phyloP scores from a whole-genome alignment of 1,284 basidiomycete genomes.

The Puccinia novopanici region DNA sequence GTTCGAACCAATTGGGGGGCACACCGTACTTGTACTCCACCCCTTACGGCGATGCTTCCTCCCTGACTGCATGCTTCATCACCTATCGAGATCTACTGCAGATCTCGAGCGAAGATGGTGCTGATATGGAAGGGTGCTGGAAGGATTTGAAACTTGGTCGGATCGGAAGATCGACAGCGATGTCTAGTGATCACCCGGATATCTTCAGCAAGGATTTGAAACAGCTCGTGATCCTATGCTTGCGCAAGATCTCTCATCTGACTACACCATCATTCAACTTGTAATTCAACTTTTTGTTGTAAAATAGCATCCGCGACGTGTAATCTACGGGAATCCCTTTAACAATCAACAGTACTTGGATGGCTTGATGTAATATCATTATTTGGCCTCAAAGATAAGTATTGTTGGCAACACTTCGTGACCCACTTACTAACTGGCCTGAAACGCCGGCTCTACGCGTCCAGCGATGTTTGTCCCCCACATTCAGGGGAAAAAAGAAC shows the following conservation, averaged over 20 bases:
- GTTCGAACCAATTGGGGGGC: constrained; percentile 6
- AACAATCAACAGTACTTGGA: background rate
- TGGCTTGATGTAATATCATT: background rate
- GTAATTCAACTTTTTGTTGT: background rate
- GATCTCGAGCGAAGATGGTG: constrained; percentile 3
- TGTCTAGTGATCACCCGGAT: background rate
- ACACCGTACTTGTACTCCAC: background rate
- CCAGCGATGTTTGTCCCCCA: background rate
- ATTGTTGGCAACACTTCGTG: too few species aligned
- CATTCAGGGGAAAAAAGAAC: background rate
- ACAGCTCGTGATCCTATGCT: constrained; percentile 2
- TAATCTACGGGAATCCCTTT: background rate
- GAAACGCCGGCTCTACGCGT: background rate
- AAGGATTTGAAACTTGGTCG: constrained; percentile 23
- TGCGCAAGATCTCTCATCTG: constrained; percentile 21
- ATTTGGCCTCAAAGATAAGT: background rate
- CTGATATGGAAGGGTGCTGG: constrained; percentile 30
- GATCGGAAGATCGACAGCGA: constrained; percentile 15
- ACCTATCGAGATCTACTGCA: constrained; percentile 38
- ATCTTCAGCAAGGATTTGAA: constrained; percentile 24
- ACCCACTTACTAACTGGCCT: background rate
- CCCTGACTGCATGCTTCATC: constrained; percentile 16
- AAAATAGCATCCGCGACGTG: background rate
- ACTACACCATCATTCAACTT: constrained; percentile 9
- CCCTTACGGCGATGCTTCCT: background rate